Evolutionary conservation across 2,329 filamentous ascomycete species (phyloP), one percentile per base, ranked within the genome.

Genomic region (Trichoderma arundinaceum): DNA sequence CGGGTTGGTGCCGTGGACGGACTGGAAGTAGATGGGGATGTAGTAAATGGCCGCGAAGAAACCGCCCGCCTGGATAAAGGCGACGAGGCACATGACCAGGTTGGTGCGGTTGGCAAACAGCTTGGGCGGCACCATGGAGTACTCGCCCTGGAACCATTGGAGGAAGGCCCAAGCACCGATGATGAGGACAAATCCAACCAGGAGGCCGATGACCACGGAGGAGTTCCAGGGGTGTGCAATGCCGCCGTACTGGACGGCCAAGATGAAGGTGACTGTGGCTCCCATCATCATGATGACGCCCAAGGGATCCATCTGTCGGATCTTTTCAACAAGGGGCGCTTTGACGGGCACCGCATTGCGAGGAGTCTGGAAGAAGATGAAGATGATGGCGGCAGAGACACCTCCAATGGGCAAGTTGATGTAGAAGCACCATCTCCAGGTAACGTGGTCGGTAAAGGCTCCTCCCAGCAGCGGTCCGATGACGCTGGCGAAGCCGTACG

Each of bases 231-330:
- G 54, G 59, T 83, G 75, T 0, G 76, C 76, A 33, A 77, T 74
- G 3, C 82, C 82, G 57, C 80, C 82, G 72, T 80, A 84, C 70
- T 84, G 80, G 1, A 84, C 73, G 17, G 81, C 82, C 3, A 84
- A 75, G 57, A 84, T 75, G 68, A 79, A 77, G 69, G 74, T 73
- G 72, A 84, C 69, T 73, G 79, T 74, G 71, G 76, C 72, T 68
- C 75, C 74, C 78, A 85, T 80, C 49, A 85, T 72, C 41, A 83
- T 70, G 19, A 78, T 71, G 5, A 79, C 76, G 2, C 83, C 83
- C 1, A 79, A 66, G 4, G 80, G 75, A 67, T 85, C 83, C 75
- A 85, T 80, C 68, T 84, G 81, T 0, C 79, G 72, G 17, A 83
- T 60, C 73, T 83, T 83, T 69, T 83, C 80, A 6, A 72, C 70